These are phyloP conservation scores for Hypoxylon sp. DNA, from an alignment of 2,329 filamentous ascomycete genomes.

Conservation along the genomic window DNA sequence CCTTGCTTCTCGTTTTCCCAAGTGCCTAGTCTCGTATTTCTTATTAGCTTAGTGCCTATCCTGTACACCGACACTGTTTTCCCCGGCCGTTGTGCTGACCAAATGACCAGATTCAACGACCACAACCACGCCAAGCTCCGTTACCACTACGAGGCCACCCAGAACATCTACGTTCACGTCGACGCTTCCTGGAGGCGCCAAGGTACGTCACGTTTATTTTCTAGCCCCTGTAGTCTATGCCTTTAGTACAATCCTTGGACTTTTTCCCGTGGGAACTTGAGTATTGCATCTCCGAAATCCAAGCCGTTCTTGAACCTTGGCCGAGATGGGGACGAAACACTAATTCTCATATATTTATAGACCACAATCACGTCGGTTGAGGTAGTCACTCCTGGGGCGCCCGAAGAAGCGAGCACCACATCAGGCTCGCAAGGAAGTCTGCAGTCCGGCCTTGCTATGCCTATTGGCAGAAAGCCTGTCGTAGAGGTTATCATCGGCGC, in stretches of 20 bases:
- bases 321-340: neutral
- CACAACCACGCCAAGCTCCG: conserved; percentile 36
- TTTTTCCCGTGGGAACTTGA: neutral
- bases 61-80: neutral
- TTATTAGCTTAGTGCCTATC: neutral
- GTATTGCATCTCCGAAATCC: neutral
- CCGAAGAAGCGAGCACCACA: conserved; percentile 41
- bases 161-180: conserved; percentile 52
- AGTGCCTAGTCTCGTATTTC: neutral
- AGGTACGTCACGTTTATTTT: conserved; percentile 25
- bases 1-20: conserved; percentile 28
- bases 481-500: conserved; percentile 48
- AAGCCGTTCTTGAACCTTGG: neutral
- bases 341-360: conserved; percentile 29
- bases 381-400: conserved; percentile 47
- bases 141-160: conserved; percentile 33
- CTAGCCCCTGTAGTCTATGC: neutral
- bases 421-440: conserved; percentile 45
- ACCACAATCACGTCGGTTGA: conserved; percentile 53
- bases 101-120: conserved; percentile 36
- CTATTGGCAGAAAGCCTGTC: conserved; percentile 31
- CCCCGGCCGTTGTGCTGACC: conserved; percentile 19
- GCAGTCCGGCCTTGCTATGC: conserved; percentile 47
- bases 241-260: neutral
- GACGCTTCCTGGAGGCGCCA: conserved; percentile 51